Evolutionary conservation across 176 grass and related monocot genomes (phyloP), one percentile per base, ranked within the genome.

Genomic region (maize (Zea mays)): DNA sequence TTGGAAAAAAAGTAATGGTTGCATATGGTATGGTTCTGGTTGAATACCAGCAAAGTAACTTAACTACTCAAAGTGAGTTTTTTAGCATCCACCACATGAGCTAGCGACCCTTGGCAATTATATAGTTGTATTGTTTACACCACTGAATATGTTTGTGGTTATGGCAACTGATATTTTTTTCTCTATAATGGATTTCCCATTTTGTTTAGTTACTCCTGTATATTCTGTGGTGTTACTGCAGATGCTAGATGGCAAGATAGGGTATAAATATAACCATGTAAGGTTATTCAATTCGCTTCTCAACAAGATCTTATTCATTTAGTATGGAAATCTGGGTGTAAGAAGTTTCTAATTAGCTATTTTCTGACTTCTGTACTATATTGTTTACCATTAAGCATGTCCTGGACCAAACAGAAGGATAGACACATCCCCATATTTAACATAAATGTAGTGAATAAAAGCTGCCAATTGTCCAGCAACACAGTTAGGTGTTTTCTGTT

Each of bases 371-470:
- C 14, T 27, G 8, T 66, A 51, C 10, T 16, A 73, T 67, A 60
- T 37, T 60, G 10, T 59, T 66, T 41, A 45, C n/a, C 50, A 72
- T 10, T 44, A 19, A 37, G 39, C 20, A 27, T 75, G 33, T 34
- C 2, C 52, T 75, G 11, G 11, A 9, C 10, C 0, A 7, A 50
- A 67, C 38, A 36, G n/a, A 64, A 68, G 33, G 19, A 65, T 35
- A 45, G 10, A n/a, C 13, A 43, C n/a, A 3, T 5, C 41, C 67
- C 5, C 11, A 62, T 34, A 72, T 14, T 3, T 61, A 15, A 47
- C 11, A 41, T 48, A 45, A 62, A 69, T 63, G 4, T 62, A 34
- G 39, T n/a, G 58, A 82, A 50, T 71, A 27, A 65, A 82, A 65
- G 17, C 6, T 58, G 48, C 2, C 7, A 36, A 41, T 78, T 49